phyloP scores from a whole-genome alignment of 2,329 filamentous ascomycete genomes.

The Fusarium torulosum region DNA sequence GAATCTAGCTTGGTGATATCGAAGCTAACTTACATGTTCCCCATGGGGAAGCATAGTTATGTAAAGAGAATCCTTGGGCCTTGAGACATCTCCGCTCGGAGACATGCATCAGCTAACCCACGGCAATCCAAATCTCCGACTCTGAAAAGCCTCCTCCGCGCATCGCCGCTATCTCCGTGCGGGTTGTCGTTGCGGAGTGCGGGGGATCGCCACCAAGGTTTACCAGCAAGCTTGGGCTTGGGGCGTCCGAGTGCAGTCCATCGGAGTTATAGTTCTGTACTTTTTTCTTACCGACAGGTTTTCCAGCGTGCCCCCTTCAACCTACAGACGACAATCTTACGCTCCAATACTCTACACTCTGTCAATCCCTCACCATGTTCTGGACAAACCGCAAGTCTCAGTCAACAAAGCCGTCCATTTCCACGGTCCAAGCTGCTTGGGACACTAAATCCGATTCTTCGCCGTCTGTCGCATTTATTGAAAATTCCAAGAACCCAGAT shows the following conservation, averaged over 20 bases:
- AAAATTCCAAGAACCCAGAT: background rate
- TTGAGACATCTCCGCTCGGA: no score
- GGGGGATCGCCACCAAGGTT: no score
- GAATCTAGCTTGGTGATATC: no score
- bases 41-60: background rate
- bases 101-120: background rate
- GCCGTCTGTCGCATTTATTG: background rate
- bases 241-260: no score
- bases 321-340: no score
- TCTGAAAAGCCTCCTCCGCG: constrained; percentile 10
- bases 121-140: background rate
- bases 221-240: no score
- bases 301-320: no score
- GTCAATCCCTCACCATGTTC: constrained; percentile 4
- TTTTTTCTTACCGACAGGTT: no score
- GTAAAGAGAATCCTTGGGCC: background rate
- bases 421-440: background rate
- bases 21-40: background rate
- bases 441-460: background rate
- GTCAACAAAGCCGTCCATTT: background rate
- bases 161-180: constrained; percentile 22
- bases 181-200: no score
- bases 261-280: no score
- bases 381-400: constrained; percentile 7
- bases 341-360: no score